Evolutionary conservation across 257 asterid species (phyloP), one percentile per base, ranked within the genome.

Genomic region (Solanum pennellii): DNA sequence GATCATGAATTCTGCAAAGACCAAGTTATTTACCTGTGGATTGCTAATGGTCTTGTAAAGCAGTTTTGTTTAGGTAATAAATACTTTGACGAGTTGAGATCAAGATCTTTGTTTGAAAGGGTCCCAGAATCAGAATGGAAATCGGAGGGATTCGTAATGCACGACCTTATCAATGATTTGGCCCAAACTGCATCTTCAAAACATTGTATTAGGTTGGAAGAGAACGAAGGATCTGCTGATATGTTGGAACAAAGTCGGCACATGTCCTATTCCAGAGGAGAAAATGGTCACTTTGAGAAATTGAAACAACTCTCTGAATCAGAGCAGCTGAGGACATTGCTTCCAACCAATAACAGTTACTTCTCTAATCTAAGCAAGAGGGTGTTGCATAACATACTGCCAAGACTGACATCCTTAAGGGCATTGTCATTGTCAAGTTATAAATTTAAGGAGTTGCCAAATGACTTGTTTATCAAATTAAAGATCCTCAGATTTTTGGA

Each of bases 111-210:
- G 31, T 14, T 87, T 6, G 41, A 84, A 20, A 23, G 7, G 9
- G 76, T 49, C 85, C 66, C 52, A 49, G 7, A 21, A 16, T 37
- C 56, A 21, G 0, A 74, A 74, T 0, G 11, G 16, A 3, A 11
- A 13, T 0, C 1, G 0, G 25, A 14, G 45, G 1, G 3, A 13
- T 86, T 86, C 65, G 3, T 60, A 27, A 86, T 86, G 88, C 88
- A 86, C 41, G 85, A 86, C n/a, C 88, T 86, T 29, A 12, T 86
- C 21, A 86, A 86, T 75, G 88, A 86, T 59, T 49, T 86, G 39
- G 77, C 88, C 18, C 68, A 75, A 14, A 35, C 4, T 76, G 44
- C 37, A 31, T 86, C 60, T 33, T 69, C 85, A 59, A 75, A 76
- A 6, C 49, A 33, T 75, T 86, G 76, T 37, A 9, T 60, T 9